Evolutionary conservation across 129 eudicot species (phyloP).

Genomic region (Flaveria bidentis): DNA sequence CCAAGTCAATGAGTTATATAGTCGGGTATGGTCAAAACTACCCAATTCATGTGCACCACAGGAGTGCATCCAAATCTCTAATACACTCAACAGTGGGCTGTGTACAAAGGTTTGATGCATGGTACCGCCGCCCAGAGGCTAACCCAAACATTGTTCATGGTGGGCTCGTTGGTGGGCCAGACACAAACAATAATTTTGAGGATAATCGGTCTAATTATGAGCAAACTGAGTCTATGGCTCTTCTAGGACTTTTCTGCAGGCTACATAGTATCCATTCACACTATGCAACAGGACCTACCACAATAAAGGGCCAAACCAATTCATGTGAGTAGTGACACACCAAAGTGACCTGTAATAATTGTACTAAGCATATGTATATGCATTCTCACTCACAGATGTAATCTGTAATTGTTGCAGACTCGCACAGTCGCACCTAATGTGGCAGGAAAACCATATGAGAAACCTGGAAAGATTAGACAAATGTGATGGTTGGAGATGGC

Average conservation of each 20-base stretch:
- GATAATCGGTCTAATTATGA: constrained; percentile 78
- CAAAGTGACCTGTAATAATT: constrained; percentile 3
- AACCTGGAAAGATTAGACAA: constrained; percentile 41
- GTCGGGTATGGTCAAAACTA: constrained; percentile 78
- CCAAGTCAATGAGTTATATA: constrained; percentile 76
- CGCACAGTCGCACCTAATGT: constrained; percentile 26
- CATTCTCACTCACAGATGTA: constrained; percentile 11
- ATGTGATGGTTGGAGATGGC: background rate
- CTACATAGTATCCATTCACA: constrained; percentile 48
- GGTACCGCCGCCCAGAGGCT: constrained; percentile 63
- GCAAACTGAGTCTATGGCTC: constrained; percentile 76
- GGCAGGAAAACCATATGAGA: constrained; percentile 27
- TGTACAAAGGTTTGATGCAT: constrained; percentile 72
- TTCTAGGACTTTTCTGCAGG: constrained; percentile 77
- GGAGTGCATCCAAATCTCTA: constrained; percentile 65
- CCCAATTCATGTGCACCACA: constrained; percentile 80
- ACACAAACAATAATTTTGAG: constrained; percentile 54
- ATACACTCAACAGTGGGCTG: constrained; percentile 63
- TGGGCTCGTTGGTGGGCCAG: constrained; percentile 89
- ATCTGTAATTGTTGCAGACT: constrained; percentile 29
- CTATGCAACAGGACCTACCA: constrained; percentile 39
- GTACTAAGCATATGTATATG: constrained; percentile 5
- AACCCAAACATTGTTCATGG: constrained; percentile 78
- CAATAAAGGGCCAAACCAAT: constrained; percentile 24
- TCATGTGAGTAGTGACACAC: constrained; percentile 41